Base-by-base conservation (phyloP, 108 stramenopile genomes). In the Aurantiochytrium sp. region DNA sequence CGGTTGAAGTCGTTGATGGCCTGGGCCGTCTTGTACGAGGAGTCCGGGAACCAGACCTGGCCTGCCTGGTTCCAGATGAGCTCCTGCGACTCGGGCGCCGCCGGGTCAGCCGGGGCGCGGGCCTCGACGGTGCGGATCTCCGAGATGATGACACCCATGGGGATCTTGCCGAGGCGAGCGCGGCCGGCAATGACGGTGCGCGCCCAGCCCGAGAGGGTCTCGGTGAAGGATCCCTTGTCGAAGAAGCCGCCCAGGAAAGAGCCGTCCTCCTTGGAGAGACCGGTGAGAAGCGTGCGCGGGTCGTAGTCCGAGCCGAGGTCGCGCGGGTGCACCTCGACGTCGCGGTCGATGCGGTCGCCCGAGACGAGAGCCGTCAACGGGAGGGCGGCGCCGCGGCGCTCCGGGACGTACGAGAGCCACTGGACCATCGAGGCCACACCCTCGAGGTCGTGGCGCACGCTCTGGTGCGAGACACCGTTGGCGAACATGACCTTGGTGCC, bases 41-140 rank as follows among this genome's bases (percentile, higher is more conserved):
- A 96, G 92, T 98, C 98, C 10, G 99, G 99, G 93, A 98, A 99
- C 99, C 99, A 99, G 24, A 99, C 99, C 65, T 97, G 95, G 52
- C 99, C 98, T 37, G 98, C 97, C 91, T 99, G 95, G 90, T 95
- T 94, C 31, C 95, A 93, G 30, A 95, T 92, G 52, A 93, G 92
- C 93, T 98, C 99, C 31, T 96, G 95, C 22, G 97, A 97, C 86
- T 94, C 93, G 6, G 96, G 90, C 90, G 98, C 97, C 22, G 99
- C 99, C 27, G 99, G 99, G 90, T 99, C 99, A 21, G 99, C 99
- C 19, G 99, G 98, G 88, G 94, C 96, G 42, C 95, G 93, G 37
- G 95, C 93, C 90, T 98, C 97, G 12, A 96, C 94, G 36, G 96
- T 97, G 37, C 99, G 93, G 73, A 96, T 98, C 87, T 99, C 99